A percentile compares a stretch with the other conserved stretches of the same genome.
These are phyloP conservation scores for Alternaria sp. DNA, from an alignment of 2,329 filamentous ascomycete species.

Conservation along the genomic window DNA sequence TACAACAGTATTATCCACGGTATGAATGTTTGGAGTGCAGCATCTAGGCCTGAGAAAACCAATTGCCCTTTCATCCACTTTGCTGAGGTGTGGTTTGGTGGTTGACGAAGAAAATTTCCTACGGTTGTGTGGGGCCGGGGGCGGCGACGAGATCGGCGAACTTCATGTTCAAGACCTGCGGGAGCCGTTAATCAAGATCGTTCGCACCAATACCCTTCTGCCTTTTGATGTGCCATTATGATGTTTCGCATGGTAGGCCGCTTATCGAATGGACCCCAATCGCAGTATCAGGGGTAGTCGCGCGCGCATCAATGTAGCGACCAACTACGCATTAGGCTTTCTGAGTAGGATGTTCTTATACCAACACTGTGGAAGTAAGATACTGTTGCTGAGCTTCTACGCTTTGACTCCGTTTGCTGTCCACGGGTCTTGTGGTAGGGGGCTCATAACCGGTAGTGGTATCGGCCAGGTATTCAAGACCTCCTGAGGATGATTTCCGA, in stretches of 20 bases:
- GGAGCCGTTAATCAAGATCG: neutral
- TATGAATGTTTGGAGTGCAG: accelerated
- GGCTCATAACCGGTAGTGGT: neutral
- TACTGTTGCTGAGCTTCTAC: neutral
- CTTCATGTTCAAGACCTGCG: neutral
- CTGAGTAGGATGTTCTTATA: too few relatives aligned
- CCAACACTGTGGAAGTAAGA: neutral
- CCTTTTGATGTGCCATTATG: neutral
- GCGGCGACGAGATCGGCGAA: conserved; percentile 13
- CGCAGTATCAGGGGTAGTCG: neutral
- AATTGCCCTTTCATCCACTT: too few relatives aligned
- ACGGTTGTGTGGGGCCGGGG: conserved; percentile 11
- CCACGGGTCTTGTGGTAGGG: too few relatives aligned
- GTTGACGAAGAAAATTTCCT: conserved; percentile 8
- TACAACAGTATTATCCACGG: neutral
- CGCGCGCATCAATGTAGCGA: neutral
- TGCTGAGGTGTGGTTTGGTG: neutral
- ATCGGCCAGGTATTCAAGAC: neutral
- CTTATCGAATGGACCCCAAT: neutral
- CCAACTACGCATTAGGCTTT: neutral
- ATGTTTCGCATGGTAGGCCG: neutral
- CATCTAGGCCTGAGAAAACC: too few relatives aligned
- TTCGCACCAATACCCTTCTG: neutral
- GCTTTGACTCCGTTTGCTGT: neutral
- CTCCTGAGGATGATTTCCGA: neutral